phyloP scores from a whole-genome alignment of 192 early-diverging fungal genomes.

The Linnemannia zychae region DNA sequence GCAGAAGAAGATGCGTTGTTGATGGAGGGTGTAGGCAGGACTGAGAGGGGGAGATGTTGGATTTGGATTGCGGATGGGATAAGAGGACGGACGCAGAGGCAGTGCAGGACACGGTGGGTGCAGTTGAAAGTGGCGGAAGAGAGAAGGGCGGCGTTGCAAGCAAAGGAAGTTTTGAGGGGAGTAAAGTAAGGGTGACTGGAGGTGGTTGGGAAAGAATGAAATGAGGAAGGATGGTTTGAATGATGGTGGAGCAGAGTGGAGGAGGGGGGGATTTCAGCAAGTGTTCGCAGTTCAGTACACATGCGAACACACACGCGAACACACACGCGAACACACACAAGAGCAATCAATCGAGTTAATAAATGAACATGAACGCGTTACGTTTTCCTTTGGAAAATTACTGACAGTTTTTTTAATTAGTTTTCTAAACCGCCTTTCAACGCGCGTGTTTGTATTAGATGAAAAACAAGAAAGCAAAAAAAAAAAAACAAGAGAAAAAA shows the following conservation, averaged over 20 bases:
- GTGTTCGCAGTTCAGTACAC: no score
- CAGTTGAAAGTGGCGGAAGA: conserved; percentile 63
- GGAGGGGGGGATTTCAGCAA: neutral
- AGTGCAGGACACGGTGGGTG: conserved; percentile 73
- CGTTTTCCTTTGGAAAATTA: no score
- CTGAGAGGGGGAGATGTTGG: conserved; percentile 66
- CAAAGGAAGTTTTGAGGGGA: no score
- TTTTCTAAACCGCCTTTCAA: no score
- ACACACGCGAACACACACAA: no score
- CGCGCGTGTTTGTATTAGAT: no score
- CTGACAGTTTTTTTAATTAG: no score
- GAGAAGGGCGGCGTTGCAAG: conserved; percentile 27
- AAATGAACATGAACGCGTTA: no score
- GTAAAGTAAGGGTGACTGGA: neutral
- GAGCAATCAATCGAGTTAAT: no score
- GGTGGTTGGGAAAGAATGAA: neutral
- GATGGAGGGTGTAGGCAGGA: conserved; percentile 62
- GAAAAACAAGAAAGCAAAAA: no score
- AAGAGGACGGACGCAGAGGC: conserved; percentile 68
- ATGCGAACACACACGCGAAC: no score
- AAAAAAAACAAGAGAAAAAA: no score
- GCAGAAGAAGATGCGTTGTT: conserved; percentile 66
- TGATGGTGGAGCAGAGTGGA: neutral
- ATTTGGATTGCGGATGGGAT: conserved; percentile 72
- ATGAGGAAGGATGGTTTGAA: neutral